phyloP scores from a whole-genome alignment of 176 grass and related monocot species.

The Melocanna baccifera region DNA sequence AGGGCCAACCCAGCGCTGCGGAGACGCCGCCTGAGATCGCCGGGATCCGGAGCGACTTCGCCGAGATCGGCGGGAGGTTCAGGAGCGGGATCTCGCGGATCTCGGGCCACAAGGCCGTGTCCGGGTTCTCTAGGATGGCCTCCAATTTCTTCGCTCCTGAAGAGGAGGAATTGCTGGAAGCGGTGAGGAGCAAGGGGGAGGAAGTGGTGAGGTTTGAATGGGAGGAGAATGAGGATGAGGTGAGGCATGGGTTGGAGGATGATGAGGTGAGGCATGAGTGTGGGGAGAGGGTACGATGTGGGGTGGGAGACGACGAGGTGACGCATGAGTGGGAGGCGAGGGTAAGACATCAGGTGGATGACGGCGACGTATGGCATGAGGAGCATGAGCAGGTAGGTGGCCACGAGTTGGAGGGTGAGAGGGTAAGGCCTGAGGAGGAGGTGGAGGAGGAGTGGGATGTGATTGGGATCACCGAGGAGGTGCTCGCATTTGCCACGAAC shows the following conservation, averaged over 20 bases:
- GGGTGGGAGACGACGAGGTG: background rate
- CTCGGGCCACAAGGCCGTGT: constrained; percentile 60
- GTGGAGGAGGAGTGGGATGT: constrained; percentile 48
- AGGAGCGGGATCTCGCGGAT: constrained; percentile 63
- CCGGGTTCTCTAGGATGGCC: constrained; percentile 73
- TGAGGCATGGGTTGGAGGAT: background rate
- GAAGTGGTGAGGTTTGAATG: constrained; percentile 15
- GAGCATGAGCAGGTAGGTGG: background rate
- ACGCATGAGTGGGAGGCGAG: background rate
- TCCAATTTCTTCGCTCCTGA: constrained; percentile 73
- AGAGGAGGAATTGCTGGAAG: constrained; percentile 24
- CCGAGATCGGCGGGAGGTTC: constrained; percentile 60
- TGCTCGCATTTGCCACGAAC: constrained; percentile 76
- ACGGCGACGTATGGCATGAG: background rate
- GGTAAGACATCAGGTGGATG: background rate
- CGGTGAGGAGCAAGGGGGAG: background rate
- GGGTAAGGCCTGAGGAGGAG: constrained; percentile 20
- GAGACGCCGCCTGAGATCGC: constrained; percentile 42
- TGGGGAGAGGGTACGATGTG: background rate
- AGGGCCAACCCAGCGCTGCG: background rate
- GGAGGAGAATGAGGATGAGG: constrained; percentile 18
- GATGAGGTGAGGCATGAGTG: background rate
- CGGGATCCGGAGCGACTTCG: constrained; percentile 59
- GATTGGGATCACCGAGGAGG: constrained; percentile 84
- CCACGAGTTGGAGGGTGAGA: constrained; percentile 1